Percentiles rank a stretch among this genome's conserved stretches.
Evolutionary conservation across 179 eudicot species (phyloP).

Genomic region (Silene coronaria): DNA sequence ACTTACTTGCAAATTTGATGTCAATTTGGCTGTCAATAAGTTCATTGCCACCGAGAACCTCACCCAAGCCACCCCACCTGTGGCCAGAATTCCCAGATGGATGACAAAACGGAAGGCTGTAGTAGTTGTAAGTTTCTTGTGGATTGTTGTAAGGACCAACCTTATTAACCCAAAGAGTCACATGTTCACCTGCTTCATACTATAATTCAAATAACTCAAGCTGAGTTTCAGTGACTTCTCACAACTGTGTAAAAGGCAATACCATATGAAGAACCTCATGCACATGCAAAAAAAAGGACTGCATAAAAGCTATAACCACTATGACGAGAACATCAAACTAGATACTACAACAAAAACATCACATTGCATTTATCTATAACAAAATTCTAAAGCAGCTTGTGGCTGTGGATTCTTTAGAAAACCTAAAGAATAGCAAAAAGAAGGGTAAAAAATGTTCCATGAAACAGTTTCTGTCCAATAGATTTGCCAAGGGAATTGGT

Average conservation of each 20-base stretch:
- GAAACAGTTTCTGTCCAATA: no score
- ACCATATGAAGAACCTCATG: not conserved
- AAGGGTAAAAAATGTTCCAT: no score
- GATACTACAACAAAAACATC: no score
- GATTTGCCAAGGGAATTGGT: no score
- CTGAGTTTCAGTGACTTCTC: not conserved
- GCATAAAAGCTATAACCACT: no score
- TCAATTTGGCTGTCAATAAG: conserved; percentile 85
- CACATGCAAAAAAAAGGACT: not conserved
- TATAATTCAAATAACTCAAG: conserved; percentile 27
- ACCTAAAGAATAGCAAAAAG: no score
- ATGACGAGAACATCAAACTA: no score
- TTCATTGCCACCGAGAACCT: conserved; percentile 94
- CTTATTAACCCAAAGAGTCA: conserved; percentile 91
- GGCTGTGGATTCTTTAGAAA: no score
- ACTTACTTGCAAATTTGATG: conserved; percentile 67
- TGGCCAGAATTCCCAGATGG: conserved; percentile 53
- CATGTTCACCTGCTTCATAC: conserved; percentile 62
- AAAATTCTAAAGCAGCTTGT: no score
- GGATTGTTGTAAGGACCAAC: conserved; percentile 97
- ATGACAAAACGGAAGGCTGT: conserved; percentile 86
- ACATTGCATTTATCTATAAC: no score
- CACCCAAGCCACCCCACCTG: conserved; percentile 98
- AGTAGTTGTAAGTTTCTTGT: conserved; percentile 92
- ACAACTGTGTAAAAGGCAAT: not conserved